phyloP scores from a whole-genome alignment of 108 stramenopile genomes.

The Discostella pseudostelligera region DNA sequence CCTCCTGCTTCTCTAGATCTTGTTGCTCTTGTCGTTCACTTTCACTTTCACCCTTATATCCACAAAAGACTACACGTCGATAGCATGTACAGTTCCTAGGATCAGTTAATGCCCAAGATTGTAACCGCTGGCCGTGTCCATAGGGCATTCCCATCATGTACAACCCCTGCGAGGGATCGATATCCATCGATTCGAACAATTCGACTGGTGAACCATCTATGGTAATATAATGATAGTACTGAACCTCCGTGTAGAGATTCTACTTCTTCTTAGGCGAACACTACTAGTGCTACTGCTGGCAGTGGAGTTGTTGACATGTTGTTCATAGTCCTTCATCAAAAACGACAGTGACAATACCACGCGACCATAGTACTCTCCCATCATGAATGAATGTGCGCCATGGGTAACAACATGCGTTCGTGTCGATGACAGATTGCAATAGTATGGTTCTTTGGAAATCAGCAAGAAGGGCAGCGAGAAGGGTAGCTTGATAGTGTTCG shows the following conservation, averaged over 20 bases:
- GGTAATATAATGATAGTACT: constrained; percentile 11
- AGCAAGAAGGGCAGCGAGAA: too few species aligned
- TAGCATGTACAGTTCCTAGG: constrained; percentile 11
- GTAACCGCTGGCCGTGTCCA: constrained; percentile 2
- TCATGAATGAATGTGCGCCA: constrained; percentile 32
- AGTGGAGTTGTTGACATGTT: constrained; percentile 2
- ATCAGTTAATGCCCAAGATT: constrained; percentile 16
- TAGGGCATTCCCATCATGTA: constrained; percentile 17
- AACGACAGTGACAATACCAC: too few species aligned
- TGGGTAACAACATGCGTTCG: constrained; percentile 30
- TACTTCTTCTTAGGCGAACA: too few species aligned
- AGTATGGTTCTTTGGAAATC: neutral
- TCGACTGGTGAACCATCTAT: neutral
- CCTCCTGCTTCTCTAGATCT: too few species aligned
- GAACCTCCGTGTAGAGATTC: too few species aligned
- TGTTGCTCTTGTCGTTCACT: too few species aligned
- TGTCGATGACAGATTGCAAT: constrained; percentile 24
- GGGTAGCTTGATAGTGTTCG: too few species aligned
- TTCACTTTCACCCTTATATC: too few species aligned
- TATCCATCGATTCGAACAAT: too few species aligned
- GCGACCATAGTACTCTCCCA: constrained; percentile 46
- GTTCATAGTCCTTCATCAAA: constrained; percentile 7
- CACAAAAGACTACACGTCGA: constrained; percentile 13
- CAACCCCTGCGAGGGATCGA: constrained; percentile 8
- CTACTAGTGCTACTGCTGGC: too few species aligned